Evolutionary conservation across 2,329 filamentous ascomycete species (phyloP).

Genomic region (Teratosphaeria pseudoeucalypti): DNA sequence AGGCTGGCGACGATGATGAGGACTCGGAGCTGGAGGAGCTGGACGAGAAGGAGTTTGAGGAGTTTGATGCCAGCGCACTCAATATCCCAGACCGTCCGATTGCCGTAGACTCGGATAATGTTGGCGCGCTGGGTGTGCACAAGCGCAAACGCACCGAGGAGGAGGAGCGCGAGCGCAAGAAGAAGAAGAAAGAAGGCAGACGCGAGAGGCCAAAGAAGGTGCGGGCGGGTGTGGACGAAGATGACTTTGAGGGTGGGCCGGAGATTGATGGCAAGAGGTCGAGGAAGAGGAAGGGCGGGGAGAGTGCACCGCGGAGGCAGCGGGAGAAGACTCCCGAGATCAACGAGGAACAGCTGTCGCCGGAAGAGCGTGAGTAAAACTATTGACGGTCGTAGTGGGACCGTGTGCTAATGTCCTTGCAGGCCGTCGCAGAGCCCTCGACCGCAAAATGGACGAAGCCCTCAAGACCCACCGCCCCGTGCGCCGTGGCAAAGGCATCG

Average conservation of each 20-base stretch:
- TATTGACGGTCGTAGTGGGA: neutral
- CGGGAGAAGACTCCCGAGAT: constrained; percentile 44
- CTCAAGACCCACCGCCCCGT: constrained; percentile 71
- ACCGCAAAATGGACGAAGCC: constrained; percentile 78
- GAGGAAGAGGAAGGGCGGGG: constrained; percentile 38
- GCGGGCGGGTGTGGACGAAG: constrained; percentile 31
- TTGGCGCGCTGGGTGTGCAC: constrained; percentile 51
- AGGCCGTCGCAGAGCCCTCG: constrained; percentile 69
- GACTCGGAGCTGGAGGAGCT: constrained; percentile 54
- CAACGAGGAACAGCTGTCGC: constrained; percentile 70
- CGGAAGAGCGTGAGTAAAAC: constrained; percentile 60
- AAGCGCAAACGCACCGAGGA: constrained; percentile 56
- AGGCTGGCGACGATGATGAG: constrained; percentile 31
- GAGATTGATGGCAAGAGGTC: constrained; percentile 45
- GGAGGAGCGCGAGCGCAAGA: constrained; percentile 53
- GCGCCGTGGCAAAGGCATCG: constrained; percentile 79
- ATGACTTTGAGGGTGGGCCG: constrained; percentile 41
- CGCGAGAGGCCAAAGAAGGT: constrained; percentile 46
- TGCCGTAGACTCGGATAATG: constrained; percentile 51
- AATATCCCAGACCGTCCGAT: constrained; percentile 50
- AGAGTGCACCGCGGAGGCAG: constrained; percentile 28
- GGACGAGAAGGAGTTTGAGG: constrained; percentile 54
- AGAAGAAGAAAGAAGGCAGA: constrained; percentile 45
- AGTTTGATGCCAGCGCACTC: constrained; percentile 52
- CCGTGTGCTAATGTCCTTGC: constrained; percentile 6